Evolutionary conservation across 345 rosid genomes (phyloP), one percentile per base, ranked within the genome.

Genomic region (Rhodamnia rubescens): DNA sequence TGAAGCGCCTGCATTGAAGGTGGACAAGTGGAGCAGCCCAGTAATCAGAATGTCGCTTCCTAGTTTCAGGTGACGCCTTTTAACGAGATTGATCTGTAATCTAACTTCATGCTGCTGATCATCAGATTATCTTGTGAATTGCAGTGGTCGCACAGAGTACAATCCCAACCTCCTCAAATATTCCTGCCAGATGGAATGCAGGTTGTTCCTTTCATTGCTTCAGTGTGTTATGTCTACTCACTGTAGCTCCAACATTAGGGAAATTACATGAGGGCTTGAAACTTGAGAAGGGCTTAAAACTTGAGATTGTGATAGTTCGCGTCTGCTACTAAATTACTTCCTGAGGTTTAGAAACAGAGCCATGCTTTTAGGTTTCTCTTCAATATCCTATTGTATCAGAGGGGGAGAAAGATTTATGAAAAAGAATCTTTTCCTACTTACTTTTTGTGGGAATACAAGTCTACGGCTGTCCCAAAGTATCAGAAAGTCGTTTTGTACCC

Each of bases 111-210:
- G 64, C 74, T 40, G 74, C 26, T 82, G 24, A 52, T 51, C 53
- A 51, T 52, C 56, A 50, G 83, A 52, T 26, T 82, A 81, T 83
- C 85, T 84, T 69, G 47, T 32, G 24, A 81, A 90, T 88, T 90
- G 88, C 98, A 97, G 98, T 87, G 99, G 99, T 74, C 89, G 86
- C 54, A 96, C 99, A 10, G 87, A 90, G 87, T 90, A 93, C 86
- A 90, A 91, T 85, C 90, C 93, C 58, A 88, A 90, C 87, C 96
- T 97, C 75, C 91, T 97, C 83, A 95, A 93, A 89, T 97, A 97
- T 89, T 91, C 96, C 40, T 97, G 99, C 93, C 91, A 88, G 16
- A 90, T 97, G 6, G 92, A 92, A 32, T 95, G 98, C 96, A 97
- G 98, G 99, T 97, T 84, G 51, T 85, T n/a, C 52, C 9, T 56